Evolutionary conservation across 805 yeast genomes (phyloP).

Genomic region (Grigorovia yakushimaensis): DNA sequence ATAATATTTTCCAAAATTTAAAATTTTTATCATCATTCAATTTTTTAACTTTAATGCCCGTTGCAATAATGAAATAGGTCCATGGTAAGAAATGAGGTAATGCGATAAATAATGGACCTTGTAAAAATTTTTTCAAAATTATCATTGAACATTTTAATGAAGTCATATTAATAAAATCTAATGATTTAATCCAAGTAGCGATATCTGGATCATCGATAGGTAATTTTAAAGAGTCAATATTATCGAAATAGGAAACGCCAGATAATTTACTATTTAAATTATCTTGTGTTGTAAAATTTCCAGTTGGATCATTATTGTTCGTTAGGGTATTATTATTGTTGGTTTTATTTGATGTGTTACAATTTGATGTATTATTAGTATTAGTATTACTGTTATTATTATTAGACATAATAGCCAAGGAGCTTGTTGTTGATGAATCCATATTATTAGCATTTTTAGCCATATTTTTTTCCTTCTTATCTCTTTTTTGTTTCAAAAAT

Average conservation of each 20-base stretch:
- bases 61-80: constrained; percentile 60
- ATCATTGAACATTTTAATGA: constrained; percentile 60
- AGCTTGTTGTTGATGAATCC: neutral
- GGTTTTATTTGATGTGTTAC: neutral
- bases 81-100: constrained; percentile 69
- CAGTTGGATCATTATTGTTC: neutral
- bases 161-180: constrained; percentile 49
- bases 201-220: constrained; percentile 19
- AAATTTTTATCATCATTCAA: constrained; percentile 11
- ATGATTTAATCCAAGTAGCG: constrained; percentile 44
- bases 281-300: neutral
- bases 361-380: neutral
- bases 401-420: neutral
- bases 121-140: constrained; percentile 53
- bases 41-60: constrained; percentile 43
- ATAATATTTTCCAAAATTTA: constrained; percentile 23
- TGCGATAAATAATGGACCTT: constrained; percentile 58
- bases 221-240: constrained; percentile 20
- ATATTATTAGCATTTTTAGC: constrained; percentile 10
- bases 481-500: constrained; percentile 60
- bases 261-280: neutral
- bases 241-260: constrained; percentile 15
- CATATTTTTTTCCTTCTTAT: constrained; percentile 55
- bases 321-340: neutral
- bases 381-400: too few relatives aligned